Percentiles rank a stretch among this genome's conserved stretches.
phyloP scores from a whole-genome alignment of 805 yeast genomes.

The Metschnikowia lunata region DNA sequence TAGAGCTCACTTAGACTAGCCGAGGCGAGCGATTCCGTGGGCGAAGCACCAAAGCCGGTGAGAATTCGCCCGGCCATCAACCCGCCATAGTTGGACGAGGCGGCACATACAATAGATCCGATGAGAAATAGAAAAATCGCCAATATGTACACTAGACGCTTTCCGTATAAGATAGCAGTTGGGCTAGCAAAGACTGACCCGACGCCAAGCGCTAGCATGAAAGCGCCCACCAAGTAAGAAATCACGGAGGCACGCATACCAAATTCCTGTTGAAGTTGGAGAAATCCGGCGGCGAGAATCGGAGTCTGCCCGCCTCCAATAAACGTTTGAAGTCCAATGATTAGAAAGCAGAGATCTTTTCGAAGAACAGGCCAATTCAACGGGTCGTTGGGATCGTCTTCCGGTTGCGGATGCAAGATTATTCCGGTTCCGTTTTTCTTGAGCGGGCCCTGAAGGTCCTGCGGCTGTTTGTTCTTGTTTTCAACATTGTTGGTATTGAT shows the following conservation, averaged over 20 bases:
- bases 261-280: slow-evolving; percentile 40
- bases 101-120: slow-evolving; percentile 54
- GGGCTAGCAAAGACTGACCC: slow-evolving; percentile 58
- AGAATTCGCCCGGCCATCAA: slow-evolving; percentile 55
- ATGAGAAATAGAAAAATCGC: slow-evolving; percentile 47
- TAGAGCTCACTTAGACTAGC: slow-evolving; percentile 60
- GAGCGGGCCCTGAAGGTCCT: slow-evolving; percentile 16
- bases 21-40: slow-evolving; percentile 56
- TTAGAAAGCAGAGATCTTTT: slow-evolving; percentile 48
- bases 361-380: slow-evolving; percentile 62
- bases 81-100: slow-evolving; percentile 43
- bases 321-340: slow-evolving; percentile 54
- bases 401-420: slow-evolving; percentile 58
- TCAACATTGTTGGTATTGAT: background rate
- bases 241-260: slow-evolving; percentile 36
- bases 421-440: slow-evolving; percentile 48
- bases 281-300: slow-evolving; percentile 54
- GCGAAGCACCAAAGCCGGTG: slow-evolving; percentile 58
- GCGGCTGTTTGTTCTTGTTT: background rate
- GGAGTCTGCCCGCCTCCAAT: slow-evolving; percentile 63
- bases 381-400: slow-evolving; percentile 60
- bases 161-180: slow-evolving; percentile 53
- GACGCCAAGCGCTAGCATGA: slow-evolving; percentile 55
- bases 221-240: slow-evolving; percentile 54
- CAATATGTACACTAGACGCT: slow-evolving; percentile 49